phyloP scores from a whole-genome alignment of 208 protist species.

The Sergeia podlipaevii region DNA sequence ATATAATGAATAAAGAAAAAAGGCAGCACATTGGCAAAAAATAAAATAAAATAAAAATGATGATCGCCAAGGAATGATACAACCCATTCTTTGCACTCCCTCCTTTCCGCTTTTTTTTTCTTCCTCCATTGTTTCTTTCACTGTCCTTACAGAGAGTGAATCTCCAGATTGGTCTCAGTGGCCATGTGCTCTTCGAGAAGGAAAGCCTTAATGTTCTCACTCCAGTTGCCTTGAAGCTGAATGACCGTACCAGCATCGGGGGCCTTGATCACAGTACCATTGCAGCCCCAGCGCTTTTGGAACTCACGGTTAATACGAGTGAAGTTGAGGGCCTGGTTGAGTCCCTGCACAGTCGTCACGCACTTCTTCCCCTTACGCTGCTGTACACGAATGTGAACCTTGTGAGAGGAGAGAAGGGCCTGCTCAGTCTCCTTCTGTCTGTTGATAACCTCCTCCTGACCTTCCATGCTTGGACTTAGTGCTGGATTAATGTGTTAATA shows the following conservation, averaged over 20 bases:
- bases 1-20: not conserved
- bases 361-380: slow-evolving; percentile 96
- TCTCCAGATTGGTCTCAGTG: slow-evolving; percentile 85
- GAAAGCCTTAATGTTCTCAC: slow-evolving; percentile 91
- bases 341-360: slow-evolving; percentile 95
- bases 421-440: slow-evolving; percentile 63
- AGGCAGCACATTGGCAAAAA: slow-evolving; percentile 7
- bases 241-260: slow-evolving; percentile 89
- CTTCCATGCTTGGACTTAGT: slow-evolving; percentile 12
- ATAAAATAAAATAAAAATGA: slow-evolving; percentile 8
- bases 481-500: not conserved
- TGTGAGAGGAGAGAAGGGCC: slow-evolving; percentile 50
- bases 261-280: slow-evolving; percentile 91
- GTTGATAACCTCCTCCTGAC: slow-evolving; percentile 28
- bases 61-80: not conserved
- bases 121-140: not conserved
- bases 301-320: slow-evolving; percentile 91
- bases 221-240: slow-evolving; percentile 96
- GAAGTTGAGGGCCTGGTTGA: slow-evolving; percentile 92
- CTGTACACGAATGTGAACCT: slow-evolving; percentile 97
- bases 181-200: slow-evolving; percentile 91
- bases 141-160: slow-evolving; percentile 92
- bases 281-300: slow-evolving; percentile 92
- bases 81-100: slow-evolving; percentile 6
- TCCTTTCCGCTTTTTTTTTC: slow-evolving; percentile 4